Percentiles rank a stretch among this genome's conserved stretches.
phyloP scores from a whole-genome alignment of 345 rosid genomes.

The Fremontodendron californicum region DNA sequence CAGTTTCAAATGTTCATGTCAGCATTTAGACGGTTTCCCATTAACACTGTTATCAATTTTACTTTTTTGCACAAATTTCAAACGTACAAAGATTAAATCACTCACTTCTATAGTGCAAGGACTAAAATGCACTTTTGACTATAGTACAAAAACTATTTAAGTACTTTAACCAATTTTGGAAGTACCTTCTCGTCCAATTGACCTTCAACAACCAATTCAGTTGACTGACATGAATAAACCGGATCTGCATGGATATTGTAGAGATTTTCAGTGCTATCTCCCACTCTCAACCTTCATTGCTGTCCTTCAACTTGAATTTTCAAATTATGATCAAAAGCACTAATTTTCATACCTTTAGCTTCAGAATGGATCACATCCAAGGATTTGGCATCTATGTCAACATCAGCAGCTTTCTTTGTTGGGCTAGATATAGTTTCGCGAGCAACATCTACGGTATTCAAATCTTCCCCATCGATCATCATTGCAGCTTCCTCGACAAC shows the following conservation, averaged over 20 bases:
- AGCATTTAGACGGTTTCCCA: too few species aligned
- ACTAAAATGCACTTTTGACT: too few species aligned
- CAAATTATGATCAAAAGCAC: constrained; percentile 40
- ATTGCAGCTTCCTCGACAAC: constrained; percentile 12
- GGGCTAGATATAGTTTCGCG: constrained; percentile 9
- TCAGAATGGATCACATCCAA: constrained; percentile 26
- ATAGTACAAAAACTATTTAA: too few species aligned
- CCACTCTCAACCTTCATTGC: constrained; percentile 29
- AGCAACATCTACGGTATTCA: constrained; percentile 18
- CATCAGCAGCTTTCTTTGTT: constrained; percentile 17
- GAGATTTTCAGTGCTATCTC: constrained; percentile 37
- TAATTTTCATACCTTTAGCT: constrained; percentile 53
- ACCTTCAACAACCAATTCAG: constrained; percentile 25
- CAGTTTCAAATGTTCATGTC: too few species aligned
- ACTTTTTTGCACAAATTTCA: too few species aligned
- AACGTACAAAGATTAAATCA: too few species aligned
- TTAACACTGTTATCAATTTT: too few species aligned
- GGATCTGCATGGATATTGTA: constrained; percentile 41
- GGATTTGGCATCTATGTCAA: constrained; percentile 15
- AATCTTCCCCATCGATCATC: constrained; percentile 2
- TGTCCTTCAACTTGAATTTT: constrained; percentile 40
- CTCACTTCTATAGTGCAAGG: too few species aligned
- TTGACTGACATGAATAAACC: constrained; percentile 24
- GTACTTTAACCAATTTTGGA: too few species aligned
- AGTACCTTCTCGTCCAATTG: constrained; percentile 18